phyloP scores from a whole-genome alignment of 2,329 filamentous ascomycete species.

The Xylariaceae sp. region DNA sequence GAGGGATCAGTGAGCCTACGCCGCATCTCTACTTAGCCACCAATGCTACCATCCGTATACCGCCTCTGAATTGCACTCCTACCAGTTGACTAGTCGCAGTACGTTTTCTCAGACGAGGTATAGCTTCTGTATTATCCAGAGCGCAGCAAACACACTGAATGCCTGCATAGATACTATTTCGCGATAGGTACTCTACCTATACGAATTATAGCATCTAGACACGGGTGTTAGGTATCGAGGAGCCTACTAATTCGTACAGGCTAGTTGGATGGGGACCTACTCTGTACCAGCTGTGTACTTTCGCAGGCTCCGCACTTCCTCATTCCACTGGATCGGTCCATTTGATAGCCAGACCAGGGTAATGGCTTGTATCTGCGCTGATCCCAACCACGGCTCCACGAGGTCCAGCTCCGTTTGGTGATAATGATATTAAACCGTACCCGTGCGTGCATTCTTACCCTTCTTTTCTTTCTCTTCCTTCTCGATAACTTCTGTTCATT shows the following conservation, averaged over 20 bases:
- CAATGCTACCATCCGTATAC: conserved; percentile 15
- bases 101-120: no score
- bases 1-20: no score
- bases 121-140: no score
- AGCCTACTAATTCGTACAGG: no score
- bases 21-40: conserved; percentile 3
- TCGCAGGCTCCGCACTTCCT: neutral
- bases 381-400: no score
- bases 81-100: neutral
- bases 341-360: no score
- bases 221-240: no score
- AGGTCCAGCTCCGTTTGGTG: conserved; percentile 3
- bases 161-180: no score
- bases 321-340: neutral
- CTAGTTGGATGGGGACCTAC: neutral
- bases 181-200: neutral
- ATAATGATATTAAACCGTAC: conserved; percentile 19
- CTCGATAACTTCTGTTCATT: conserved; percentile 13
- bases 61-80: neutral
- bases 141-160: no score
- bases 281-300: neutral
- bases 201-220: no score
- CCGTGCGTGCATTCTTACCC: neutral
- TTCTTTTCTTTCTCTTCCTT: neutral
- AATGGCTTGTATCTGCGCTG: no score